These are phyloP conservation scores for Linderniella brevidens DNA, from an alignment of 257 asterid genomes.

Conservation along the genomic window DNA sequence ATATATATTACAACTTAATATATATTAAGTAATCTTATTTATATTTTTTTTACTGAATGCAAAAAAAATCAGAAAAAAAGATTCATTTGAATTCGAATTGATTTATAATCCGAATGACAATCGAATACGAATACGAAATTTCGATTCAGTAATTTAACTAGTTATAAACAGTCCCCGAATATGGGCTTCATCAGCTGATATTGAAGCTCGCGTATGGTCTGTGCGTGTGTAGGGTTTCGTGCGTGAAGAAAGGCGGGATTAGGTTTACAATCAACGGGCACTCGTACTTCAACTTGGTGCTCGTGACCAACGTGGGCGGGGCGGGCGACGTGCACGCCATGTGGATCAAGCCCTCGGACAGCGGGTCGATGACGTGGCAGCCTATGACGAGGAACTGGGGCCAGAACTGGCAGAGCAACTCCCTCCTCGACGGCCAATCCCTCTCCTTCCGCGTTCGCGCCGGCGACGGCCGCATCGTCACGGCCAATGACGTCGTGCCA, in stretches of 20 bases:
- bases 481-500: constrained; percentile 20
- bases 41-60: too few relatives aligned
- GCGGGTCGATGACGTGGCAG: constrained; percentile 30
- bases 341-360: constrained; percentile 27
- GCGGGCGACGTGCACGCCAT: constrained; percentile 35
- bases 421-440: constrained; percentile 23
- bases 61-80: too few relatives aligned
- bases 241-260: constrained; percentile 36
- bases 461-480: constrained; percentile 30
- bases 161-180: too few relatives aligned
- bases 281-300: constrained; percentile 30
- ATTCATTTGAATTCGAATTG: too few relatives aligned
- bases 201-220: too few relatives aligned
- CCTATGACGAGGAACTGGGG: constrained; percentile 47
- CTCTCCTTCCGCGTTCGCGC: constrained; percentile 32
- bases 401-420: constrained; percentile 43
- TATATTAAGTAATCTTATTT: too few relatives aligned
- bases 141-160: too few relatives aligned
- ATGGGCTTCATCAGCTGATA: too few relatives aligned
- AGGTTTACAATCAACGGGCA: constrained; percentile 43
- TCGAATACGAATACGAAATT: too few relatives aligned
- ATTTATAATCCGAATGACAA: too few relatives aligned
- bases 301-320: constrained; percentile 43
- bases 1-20: too few relatives aligned
- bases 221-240: constrained; percentile 18